These are phyloP conservation scores for Yamadazyma membranifaciens DNA, from an alignment of 1,139 yeast genomes.

Conservation along the genomic window DNA sequence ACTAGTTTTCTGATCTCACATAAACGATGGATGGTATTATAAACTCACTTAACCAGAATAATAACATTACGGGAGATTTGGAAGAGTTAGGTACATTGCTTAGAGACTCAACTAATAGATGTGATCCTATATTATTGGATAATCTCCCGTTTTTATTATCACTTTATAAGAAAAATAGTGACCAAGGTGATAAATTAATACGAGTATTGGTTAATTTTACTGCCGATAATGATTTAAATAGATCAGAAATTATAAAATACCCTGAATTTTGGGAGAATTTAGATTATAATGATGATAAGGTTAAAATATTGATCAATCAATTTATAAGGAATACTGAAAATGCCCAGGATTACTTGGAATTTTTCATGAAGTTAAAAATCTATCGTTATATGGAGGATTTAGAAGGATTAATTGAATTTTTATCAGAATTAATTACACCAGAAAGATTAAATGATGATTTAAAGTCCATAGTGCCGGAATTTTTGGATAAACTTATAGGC, in stretches of 20 bases:
- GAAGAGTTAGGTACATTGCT: conserved; percentile 26
- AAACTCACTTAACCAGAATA: not conserved
- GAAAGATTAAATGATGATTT: conserved; percentile 12
- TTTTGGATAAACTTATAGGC: conserved; percentile 7
- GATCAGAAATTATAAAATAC: conserved; percentile 20
- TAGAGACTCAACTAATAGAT: conserved; percentile 25
- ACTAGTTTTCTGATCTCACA: not conserved
- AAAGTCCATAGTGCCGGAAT: conserved; percentile 3
- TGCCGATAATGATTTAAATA: conserved; percentile 38
- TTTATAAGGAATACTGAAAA: conserved; percentile 31
- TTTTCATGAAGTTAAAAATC: conserved; percentile 14
- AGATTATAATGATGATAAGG: conserved; percentile 12
- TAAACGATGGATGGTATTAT: not conserved
- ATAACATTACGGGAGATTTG: conserved; percentile 4
- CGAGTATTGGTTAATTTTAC: conserved; percentile 34
- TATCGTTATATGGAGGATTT: conserved; percentile 3
- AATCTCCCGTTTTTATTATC: not conserved
- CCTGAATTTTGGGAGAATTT: conserved; percentile 22
- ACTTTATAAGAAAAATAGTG: not conserved
- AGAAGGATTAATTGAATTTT: conserved; percentile 11
- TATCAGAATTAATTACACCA: conserved; percentile 11
- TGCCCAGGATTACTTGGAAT: conserved; percentile 15
- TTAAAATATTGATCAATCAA: conserved; percentile 29
- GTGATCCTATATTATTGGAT: not conserved
- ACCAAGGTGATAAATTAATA: conserved; percentile 18